A percentile compares a stretch with the other conserved stretches of the same genome.
Evolutionary conservation across 2,329 filamentous ascomycete species (phyloP).

Genomic region (Laburnicola sp.): DNA sequence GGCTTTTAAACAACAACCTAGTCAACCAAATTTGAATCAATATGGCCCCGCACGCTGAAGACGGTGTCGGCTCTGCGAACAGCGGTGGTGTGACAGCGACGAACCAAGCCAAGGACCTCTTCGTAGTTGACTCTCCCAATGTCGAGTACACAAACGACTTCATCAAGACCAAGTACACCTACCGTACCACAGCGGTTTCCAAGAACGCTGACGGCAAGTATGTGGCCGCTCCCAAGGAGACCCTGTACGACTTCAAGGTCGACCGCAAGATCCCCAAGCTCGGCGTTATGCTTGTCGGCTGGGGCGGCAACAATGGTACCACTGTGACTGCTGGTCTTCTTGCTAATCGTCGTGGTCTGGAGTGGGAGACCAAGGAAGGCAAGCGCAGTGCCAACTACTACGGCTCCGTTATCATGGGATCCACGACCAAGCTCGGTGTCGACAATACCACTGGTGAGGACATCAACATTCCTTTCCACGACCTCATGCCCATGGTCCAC

Average conservation of each 20-base stretch:
- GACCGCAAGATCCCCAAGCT: slow-evolving; percentile 90
- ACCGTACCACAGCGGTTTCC: slow-evolving; percentile 86
- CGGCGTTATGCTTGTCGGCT: slow-evolving; percentile 96
- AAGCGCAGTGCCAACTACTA: slow-evolving; percentile 91
- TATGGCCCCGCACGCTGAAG: slow-evolving; percentile 95
- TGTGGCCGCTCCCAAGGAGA: slow-evolving; percentile 84
- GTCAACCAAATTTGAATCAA: slow-evolving; percentile 41
- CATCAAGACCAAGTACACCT: slow-evolving; percentile 93
- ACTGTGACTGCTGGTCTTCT: slow-evolving; percentile 97
- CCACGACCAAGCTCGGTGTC: slow-evolving; percentile 93
- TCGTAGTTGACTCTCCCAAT: slow-evolving; percentile 89
- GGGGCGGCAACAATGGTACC: slow-evolving; percentile 97
- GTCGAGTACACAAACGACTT: slow-evolving; percentile 85
- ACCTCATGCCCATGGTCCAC: slow-evolving; percentile 93
- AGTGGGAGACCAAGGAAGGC: slow-evolving; percentile 94
- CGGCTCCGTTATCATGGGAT: slow-evolving; percentile 94
- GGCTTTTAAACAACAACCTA: slow-evolving; percentile 46
- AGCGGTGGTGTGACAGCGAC: slow-evolving; percentile 50
- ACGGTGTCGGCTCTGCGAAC: slow-evolving; percentile 59
- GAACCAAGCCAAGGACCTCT: slow-evolving; percentile 63
- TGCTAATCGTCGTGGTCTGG: slow-evolving; percentile 83
- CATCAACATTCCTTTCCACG: slow-evolving; percentile 94
- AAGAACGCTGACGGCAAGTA: slow-evolving; percentile 73
- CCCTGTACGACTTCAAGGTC: slow-evolving; percentile 95
- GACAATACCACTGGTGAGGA: slow-evolving; percentile 83